Base-by-base conservation (phyloP, 352 stramenopile genomes). In the Halophytophthora polymorphica region DNA sequence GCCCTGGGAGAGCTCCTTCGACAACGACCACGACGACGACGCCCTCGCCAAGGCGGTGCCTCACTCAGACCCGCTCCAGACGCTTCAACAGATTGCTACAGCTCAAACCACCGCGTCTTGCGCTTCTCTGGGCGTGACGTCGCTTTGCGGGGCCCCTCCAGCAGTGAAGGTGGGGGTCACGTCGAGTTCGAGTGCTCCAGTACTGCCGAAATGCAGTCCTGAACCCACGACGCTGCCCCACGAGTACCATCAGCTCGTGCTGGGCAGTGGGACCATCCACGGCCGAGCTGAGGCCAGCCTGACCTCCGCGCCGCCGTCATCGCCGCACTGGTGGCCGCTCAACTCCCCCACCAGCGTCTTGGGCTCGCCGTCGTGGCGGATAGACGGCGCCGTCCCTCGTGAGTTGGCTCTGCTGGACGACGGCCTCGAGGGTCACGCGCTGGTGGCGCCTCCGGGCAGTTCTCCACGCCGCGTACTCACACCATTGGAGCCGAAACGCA, bases 1-100 rank as follows among this genome's bases (percentile, higher is more conserved):
- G 10, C 64, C 64, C 1, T 72, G 64, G 64, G 59, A 72, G 14
- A 42, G 55, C 1, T 41, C 58, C 5, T 63, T 60, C 19, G 53
- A 66, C 17, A n/a, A 57, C 17, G 60, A 66, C 2, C 50, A 38
- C 17, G 57, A 62, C 5, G 44, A 66, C 8, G 43, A 56, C 15
- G 61, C 61, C 7, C 47, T 66, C 6, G 51, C 38, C 6, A 66
- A 29, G 45, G 51, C 52, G 7, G 12, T 67, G 38, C 53, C 58
- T 23, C 34, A 10, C 11, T 1, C 25, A 4, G 25, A 31, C 4
- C 25, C 19, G 14, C 23, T 6, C 23, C 44, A 36, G 13, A 23
- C 4, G 41, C 31, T 35, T 21, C 55, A 18, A 37, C n/a, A 28
- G 7, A 6, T 6, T 21, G 4, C 33, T 4, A 34, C 25, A n/a